Evolutionary conservation across 2,329 filamentous ascomycete genomes (phyloP).

Genomic region (Arthrocladium fulminans): DNA sequence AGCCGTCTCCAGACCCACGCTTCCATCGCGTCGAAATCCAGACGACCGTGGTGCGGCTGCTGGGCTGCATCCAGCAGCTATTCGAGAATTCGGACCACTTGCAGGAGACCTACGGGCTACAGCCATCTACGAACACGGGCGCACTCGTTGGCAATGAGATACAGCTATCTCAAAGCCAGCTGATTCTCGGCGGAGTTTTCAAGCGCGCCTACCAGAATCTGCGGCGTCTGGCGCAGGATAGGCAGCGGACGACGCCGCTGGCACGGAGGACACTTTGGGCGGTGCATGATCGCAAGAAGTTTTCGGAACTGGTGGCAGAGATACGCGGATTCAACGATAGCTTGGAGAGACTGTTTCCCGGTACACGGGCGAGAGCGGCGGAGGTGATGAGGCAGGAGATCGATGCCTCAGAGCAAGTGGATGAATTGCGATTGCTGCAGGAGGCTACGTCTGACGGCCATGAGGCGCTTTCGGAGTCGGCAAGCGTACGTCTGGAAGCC

Average conservation of each 20-base stretch:
- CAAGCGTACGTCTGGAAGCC: neutral
- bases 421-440: neutral
- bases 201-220: neutral
- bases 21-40: neutral
- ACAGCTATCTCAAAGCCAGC: too few relatives aligned
- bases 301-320: slow-evolving; percentile 8
- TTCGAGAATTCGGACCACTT: neutral
- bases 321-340: neutral
- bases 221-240: neutral
- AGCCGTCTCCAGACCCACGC: neutral
- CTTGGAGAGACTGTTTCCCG: neutral
- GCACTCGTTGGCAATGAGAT: too few relatives aligned
- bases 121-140: too few relatives aligned
- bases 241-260: neutral
- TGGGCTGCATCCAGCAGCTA: neutral
- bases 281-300: slow-evolving; percentile 11
- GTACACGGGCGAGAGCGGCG: too few relatives aligned
- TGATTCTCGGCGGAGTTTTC: too few relatives aligned
- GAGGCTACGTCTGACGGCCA: neutral
- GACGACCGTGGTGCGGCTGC: neutral
- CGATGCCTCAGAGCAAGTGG: neutral
- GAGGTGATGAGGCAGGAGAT: neutral
- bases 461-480: neutral
- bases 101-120: neutral
- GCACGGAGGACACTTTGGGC: slow-evolving; percentile 5